A percentile compares a stretch with the other conserved stretches of the same genome.
These are phyloP conservation scores for Ophiostoma populinum DNA, from an alignment of 2,329 filamentous ascomycete species.

Conservation along the genomic window DNA sequence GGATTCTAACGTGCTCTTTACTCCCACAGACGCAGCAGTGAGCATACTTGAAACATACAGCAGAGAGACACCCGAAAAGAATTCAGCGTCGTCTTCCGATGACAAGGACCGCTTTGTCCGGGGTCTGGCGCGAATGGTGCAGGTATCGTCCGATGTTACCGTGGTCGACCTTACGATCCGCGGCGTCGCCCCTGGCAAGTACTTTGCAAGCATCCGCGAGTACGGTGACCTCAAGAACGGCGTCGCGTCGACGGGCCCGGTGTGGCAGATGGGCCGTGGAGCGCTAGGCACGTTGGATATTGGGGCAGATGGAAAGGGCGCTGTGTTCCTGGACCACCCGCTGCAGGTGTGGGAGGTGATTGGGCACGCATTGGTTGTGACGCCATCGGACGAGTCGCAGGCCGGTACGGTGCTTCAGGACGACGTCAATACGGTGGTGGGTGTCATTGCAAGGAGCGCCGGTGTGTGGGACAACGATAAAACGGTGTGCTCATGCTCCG, in stretches of 20 bases:
- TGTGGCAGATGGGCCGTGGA: slow-evolving; percentile 71
- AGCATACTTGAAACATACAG: slow-evolving; percentile 78
- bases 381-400: slow-evolving; percentile 38
- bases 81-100: slow-evolving; percentile 10
- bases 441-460: slow-evolving; percentile 85
- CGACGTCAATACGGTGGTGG: slow-evolving; percentile 72
- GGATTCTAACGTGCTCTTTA: no score
- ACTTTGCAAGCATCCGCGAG: slow-evolving; percentile 70
- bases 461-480: slow-evolving; percentile 99
- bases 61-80: slow-evolving; percentile 17
- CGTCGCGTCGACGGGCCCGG: slow-evolving; percentile 61
- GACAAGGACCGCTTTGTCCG: slow-evolving; percentile 42
- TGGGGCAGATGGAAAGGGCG: slow-evolving; percentile 56
- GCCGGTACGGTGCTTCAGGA: slow-evolving; percentile 44
- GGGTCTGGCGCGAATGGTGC: slow-evolving; percentile 83
- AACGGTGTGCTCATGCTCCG: slow-evolving; percentile 92
- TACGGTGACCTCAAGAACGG: slow-evolving; percentile 76
- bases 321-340: slow-evolving; percentile 61
- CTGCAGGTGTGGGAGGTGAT: slow-evolving; percentile 94
- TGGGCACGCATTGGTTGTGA: slow-evolving; percentile 78
- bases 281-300: slow-evolving; percentile 62
- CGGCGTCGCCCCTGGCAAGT: slow-evolving; percentile 64
- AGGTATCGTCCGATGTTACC: slow-evolving; percentile 62
- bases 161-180: slow-evolving; percentile 76
- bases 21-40: slow-evolving; percentile 53